Conservation (phyloP, 2,329 filamentous ascomycete genomes). For the Cladophialophora exuberans region DNA sequence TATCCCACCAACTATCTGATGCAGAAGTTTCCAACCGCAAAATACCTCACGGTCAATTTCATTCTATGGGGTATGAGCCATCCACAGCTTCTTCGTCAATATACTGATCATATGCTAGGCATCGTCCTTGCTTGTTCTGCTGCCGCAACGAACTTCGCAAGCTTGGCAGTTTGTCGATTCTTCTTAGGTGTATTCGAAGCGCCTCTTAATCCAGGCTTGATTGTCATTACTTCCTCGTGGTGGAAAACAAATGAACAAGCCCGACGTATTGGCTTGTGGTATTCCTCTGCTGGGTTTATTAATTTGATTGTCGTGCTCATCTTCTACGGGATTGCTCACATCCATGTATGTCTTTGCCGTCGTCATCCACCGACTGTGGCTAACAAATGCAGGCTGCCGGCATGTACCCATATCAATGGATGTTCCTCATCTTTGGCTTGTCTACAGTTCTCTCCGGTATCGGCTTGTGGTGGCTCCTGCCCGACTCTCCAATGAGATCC, state of each 20-base stretch:
- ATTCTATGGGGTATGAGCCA: slow-evolving; percentile 56
- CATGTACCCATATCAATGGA: not conserved
- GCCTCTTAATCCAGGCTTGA: not conserved
- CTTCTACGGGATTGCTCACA: not conserved
- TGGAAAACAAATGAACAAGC: not conserved
- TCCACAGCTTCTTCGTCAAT: no score
- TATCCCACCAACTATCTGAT: no score
- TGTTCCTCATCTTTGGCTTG: not conserved
- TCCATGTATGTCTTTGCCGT: not conserved
- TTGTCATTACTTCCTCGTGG: not conserved
- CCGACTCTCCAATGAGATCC: no score
- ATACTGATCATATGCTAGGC: no score
- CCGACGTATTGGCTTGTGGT: no score
- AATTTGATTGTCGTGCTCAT: not conserved
- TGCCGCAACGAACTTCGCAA: no score
- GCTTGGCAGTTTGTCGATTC: no score
- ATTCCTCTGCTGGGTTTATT: not conserved
- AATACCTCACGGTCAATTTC: slow-evolving; percentile 64
- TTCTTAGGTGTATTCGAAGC: no score
- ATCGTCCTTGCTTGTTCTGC: no score
- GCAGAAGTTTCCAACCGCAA: slow-evolving; percentile 63
- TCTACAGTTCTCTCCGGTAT: not conserved
- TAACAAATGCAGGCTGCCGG: not conserved
- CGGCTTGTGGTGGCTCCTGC: not conserved
- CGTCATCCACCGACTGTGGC: not conserved